Evolutionary conservation across 2,329 filamentous ascomycete species (phyloP).

Genomic region (Nannizziopsis arthrosporioides): DNA sequence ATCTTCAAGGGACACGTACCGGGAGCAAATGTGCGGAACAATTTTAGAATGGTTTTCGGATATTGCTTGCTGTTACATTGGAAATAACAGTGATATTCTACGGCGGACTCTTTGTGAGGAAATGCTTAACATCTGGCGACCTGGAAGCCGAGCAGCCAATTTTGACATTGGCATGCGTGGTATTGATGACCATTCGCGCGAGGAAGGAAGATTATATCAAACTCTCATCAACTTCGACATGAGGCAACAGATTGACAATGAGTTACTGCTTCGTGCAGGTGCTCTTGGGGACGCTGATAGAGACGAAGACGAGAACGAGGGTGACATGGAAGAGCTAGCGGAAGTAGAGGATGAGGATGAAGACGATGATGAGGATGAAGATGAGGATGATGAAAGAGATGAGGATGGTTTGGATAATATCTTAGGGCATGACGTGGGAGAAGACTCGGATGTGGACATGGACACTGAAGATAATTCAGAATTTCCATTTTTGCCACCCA

Average conservation of each 20-base stretch:
- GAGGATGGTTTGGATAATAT: slow-evolving; percentile 15
- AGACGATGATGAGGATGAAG: slow-evolving; percentile 36
- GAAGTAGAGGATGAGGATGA: slow-evolving; percentile 30
- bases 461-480: slow-evolving; percentile 57
- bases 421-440: slow-evolving; percentile 20
- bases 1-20: slow-evolving; percentile 85
- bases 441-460: slow-evolving; percentile 42
- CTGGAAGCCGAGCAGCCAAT: slow-evolving; percentile 73
- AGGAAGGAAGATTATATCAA: slow-evolving; percentile 28
- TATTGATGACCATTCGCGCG: slow-evolving; percentile 66
- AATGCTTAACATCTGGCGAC: slow-evolving; percentile 73
- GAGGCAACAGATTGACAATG: slow-evolving; percentile 27
- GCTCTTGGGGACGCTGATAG: slow-evolving; percentile 27
- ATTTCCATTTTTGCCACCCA: slow-evolving; percentile 55
- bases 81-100: slow-evolving; percentile 65
- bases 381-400: slow-evolving; percentile 27
- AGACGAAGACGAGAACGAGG: slow-evolving; percentile 35
- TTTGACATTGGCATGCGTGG: slow-evolving; percentile 64
- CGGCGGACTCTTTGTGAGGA: slow-evolving; percentile 80
- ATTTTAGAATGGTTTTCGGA: slow-evolving; percentile 94
- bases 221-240: slow-evolving; percentile 22
- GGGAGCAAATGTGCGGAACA: slow-evolving; percentile 96
- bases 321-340: slow-evolving; percentile 26
- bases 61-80: slow-evolving; percentile 79
- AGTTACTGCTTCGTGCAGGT: slow-evolving; percentile 22